These are phyloP conservation scores for Aspergillus oerlinghausenensis DNA, from an alignment of 2,329 filamentous ascomycete species.

Conservation along the genomic window DNA sequence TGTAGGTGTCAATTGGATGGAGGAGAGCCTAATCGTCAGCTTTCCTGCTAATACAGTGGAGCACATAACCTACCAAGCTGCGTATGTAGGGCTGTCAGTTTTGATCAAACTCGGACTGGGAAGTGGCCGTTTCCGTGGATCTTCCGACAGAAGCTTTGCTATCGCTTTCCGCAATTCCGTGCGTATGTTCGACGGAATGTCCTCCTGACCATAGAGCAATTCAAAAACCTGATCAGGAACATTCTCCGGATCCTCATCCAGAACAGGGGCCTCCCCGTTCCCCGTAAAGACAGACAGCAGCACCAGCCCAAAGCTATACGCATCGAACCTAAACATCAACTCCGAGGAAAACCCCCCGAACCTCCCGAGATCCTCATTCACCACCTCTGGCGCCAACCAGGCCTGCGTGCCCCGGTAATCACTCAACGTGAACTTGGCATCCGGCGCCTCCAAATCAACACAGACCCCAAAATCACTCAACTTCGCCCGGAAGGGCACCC, in stretches of 20 bases:
- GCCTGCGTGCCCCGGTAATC: conserved; percentile 23
- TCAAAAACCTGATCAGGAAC: conserved; percentile 9
- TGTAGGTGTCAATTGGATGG: conserved; percentile 11
- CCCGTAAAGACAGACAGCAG: conserved; percentile 21
- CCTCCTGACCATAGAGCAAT: conserved; percentile 11
- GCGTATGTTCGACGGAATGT: conserved; percentile 15
- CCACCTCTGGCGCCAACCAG: conserved; percentile 21
- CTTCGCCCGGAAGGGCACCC: conserved; percentile 22
- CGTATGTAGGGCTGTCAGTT: conserved; percentile 13
- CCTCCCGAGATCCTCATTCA: conserved; percentile 5
- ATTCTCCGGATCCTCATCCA: conserved; percentile 9
- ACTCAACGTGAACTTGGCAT: conserved; percentile 13
- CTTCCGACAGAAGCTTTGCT: conserved; percentile 16
- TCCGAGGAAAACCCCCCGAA: conserved; percentile 17
- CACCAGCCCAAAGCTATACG: conserved; percentile 23
- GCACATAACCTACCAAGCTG: conserved; percentile 17
- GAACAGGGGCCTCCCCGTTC: conserved; percentile 8
- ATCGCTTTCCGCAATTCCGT: conserved; percentile 16
- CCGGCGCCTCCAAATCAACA: conserved; percentile 20
- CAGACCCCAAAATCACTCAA: conserved; percentile 29
- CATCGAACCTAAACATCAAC: conserved; percentile 24
- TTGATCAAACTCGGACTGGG: conserved; percentile 18
- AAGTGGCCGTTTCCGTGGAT: conserved; percentile 18
- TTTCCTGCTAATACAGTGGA: neutral
- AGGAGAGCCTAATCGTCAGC: conserved; percentile 14